Conservation (phyloP, 208 protist genomes). For the Acanthamoeba culbertsoni region DNA sequence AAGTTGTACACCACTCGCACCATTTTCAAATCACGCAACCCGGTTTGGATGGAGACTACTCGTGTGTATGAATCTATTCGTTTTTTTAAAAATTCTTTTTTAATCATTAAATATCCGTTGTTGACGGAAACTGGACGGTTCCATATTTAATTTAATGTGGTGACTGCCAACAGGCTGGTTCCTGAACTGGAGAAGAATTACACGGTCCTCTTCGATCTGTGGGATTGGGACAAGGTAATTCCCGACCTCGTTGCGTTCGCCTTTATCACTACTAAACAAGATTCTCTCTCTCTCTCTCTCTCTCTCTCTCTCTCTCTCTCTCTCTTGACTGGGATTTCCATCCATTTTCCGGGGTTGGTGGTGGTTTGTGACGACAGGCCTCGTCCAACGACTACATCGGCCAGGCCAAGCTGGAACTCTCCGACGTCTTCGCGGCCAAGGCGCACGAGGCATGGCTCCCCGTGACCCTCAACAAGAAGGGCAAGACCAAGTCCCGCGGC, state of each 20-base stretch:
- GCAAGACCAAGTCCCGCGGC: conserved; percentile 12
- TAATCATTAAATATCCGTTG: neutral
- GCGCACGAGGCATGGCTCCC: neutral
- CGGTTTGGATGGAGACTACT: conserved; percentile 33
- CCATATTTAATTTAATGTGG: too few species aligned
- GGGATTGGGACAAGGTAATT: conserved; percentile 42
- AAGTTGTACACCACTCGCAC: neutral
- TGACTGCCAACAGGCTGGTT: neutral
- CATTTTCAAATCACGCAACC: neutral
- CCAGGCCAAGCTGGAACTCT: neutral
- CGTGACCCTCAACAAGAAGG: neutral
- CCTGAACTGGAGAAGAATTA: conserved; percentile 33
- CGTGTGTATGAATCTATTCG: too few species aligned
- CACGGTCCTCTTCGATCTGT: neutral
- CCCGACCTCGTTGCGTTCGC: too few species aligned
- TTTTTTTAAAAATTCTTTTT: too few species aligned
- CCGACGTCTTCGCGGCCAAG: neutral
- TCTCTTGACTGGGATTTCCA: neutral
- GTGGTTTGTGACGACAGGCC: neutral
- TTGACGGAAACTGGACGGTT: too few species aligned
- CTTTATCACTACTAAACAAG: too few species aligned
- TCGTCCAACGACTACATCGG: conserved; percentile 49
- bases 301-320: neutral
- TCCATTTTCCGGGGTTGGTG: neutral
- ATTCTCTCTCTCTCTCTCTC: neutral